Base-by-base conservation (phyloP, 2,329 filamentous ascomycete genomes). In the Massarina eburnea region DNA sequence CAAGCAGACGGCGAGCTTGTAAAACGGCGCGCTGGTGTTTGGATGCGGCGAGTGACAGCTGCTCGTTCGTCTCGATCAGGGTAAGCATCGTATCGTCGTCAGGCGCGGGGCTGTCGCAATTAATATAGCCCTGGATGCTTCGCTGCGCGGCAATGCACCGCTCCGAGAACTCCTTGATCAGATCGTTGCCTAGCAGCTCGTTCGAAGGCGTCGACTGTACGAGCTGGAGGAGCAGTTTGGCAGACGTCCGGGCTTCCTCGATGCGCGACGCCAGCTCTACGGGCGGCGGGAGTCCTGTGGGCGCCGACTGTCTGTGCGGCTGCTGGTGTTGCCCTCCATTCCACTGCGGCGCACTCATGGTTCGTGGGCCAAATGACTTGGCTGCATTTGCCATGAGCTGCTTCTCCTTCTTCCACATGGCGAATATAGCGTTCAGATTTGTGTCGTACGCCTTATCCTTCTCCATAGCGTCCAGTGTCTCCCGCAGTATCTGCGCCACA, bases 31-130 rank as follows among this genome's bases (percentile, higher is more conserved):
- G 84, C 70, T 95, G 89, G 68, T 96, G 89, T 64, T 90, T 85
- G 53, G 84, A 94, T 32, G 92, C 78, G 0, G 91, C 86, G 35
- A 88, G 82, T 49, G 89, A 88, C 22, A 99, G 77, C 65, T 92
- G 88, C 70, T 97, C 94, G 66, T 95, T 96, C 12, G 90, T 94
- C 70, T 96, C 91, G 62, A 99, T 96, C 51, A 99, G 76, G 12
- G 84, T 91, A 65, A 94, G 84, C 81, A 97, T 90, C 1, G 92
- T 97, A 57, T 96, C 87, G 61, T 96, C 92, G 68, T 97, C 94
- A 0, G 92, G 91, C 1, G 82, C 67, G 0, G 92, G 91, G 64
- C 89, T 81, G 45, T 87, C 84, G 37, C 85, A 82, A 33, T 84
- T 79, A 77, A 97, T 96, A 72, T 95, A 97, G 24, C 79, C 78